phyloP scores from a whole-genome alignment of 2,329 filamentous ascomycete genomes.

The Ramularia collo-cygni region DNA sequence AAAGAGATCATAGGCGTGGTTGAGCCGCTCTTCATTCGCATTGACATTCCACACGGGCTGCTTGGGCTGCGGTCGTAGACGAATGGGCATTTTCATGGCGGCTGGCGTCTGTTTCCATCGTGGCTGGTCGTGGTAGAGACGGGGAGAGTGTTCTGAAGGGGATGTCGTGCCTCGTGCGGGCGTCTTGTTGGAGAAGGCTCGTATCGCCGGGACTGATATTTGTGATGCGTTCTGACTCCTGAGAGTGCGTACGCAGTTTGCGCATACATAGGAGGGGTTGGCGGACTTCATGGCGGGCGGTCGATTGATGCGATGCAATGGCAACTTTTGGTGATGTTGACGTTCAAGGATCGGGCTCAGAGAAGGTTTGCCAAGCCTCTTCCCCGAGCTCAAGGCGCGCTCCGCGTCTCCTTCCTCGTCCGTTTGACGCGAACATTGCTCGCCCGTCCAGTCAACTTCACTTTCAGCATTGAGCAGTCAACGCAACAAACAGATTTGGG shows the following conservation, averaged over 20 bases:
- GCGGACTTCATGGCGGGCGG: conserved; percentile 15
- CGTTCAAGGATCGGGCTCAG: neutral
- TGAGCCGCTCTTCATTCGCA: conserved; percentile 63
- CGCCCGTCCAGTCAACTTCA: no score
- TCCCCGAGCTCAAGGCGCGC: conserved; percentile 2
- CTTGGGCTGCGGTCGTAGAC: conserved; percentile 53
- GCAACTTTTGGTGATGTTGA: neutral
- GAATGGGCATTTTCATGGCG: conserved; percentile 42
- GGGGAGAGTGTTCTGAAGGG: conserved; percentile 6
- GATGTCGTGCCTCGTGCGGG: conserved; percentile 20
- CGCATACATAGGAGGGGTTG: conserved; percentile 25
- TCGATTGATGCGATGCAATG: neutral
- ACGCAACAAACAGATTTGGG: neutral
- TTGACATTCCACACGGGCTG: conserved; percentile 63
- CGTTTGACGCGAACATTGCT: no score
- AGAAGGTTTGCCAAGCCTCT: neutral
- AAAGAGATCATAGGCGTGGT: conserved; percentile 69
- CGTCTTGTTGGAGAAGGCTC: conserved; percentile 10
- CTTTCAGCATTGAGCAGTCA: neutral
- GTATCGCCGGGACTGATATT: conserved; percentile 1
- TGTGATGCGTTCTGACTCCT: conserved; percentile 7
- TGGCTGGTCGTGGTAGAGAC: conserved; percentile 27
- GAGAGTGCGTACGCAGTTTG: conserved; percentile 25
- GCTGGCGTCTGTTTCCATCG: conserved; percentile 46
- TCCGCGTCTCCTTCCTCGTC: neutral